Evolutionary conservation across 768 basidiomycete genomes (phyloP).

Genomic region (Lactifluus piperatus): DNA sequence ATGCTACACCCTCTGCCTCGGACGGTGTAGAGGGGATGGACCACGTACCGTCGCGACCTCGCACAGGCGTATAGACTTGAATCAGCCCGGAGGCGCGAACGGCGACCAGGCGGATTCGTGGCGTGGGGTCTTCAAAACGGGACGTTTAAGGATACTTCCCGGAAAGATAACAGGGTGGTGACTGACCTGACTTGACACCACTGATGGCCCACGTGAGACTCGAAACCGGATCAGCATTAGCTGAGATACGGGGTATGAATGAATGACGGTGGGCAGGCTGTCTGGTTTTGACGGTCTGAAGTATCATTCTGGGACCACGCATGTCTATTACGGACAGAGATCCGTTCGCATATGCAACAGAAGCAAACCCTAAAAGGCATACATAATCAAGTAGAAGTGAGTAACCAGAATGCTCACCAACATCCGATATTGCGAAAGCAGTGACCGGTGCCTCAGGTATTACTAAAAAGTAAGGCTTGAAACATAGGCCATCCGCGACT

Average conservation of each 20-base stretch:
- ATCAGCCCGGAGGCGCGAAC: slow-evolving; percentile 48
- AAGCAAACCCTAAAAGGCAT: slow-evolving; percentile 55
- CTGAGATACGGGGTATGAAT: slow-evolving; percentile 29
- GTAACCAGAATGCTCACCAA: slow-evolving; percentile 41
- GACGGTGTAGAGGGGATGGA: slow-evolving; percentile 31
- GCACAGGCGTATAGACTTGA: slow-evolving; percentile 47
- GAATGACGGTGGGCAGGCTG: slow-evolving; percentile 32
- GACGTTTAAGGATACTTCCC: neutral
- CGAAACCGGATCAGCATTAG: slow-evolving; percentile 37
- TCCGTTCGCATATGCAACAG: slow-evolving; percentile 55
- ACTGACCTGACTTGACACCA: slow-evolving; percentile 43
- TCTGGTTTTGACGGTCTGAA: slow-evolving; percentile 38
- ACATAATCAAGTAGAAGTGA: slow-evolving; percentile 1
- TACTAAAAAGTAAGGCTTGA: slow-evolving; percentile 56
- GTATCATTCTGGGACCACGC: slow-evolving; percentile 61
- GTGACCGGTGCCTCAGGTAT: slow-evolving; percentile 39
- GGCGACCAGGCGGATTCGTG: slow-evolving; percentile 53
- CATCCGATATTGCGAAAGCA: slow-evolving; percentile 57
- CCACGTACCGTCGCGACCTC: slow-evolving; percentile 26
- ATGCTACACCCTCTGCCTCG: slow-evolving; percentile 33
- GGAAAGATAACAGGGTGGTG: neutral
- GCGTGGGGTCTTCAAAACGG: slow-evolving; percentile 32
- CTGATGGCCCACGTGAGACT: slow-evolving; percentile 63
- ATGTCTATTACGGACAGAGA: slow-evolving; percentile 61
- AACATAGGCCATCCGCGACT: slow-evolving; percentile 33